Percentiles rank a stretch among this genome's conserved stretches.
These are phyloP conservation scores for Rosa multiflora DNA, from an alignment of 306 rosid genomes.

Conservation along the genomic window DNA sequence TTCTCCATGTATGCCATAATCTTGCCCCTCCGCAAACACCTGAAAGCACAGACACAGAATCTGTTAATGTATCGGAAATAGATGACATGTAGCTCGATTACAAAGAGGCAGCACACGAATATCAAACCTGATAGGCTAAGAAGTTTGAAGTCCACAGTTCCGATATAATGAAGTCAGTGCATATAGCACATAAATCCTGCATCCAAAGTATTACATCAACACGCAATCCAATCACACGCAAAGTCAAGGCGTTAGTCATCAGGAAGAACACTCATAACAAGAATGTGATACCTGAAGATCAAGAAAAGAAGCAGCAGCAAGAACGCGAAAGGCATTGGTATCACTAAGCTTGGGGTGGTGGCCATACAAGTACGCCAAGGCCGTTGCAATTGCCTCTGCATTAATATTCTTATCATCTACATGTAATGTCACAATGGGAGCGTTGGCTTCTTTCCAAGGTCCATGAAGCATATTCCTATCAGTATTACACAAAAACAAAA, in stretches of 20 bases:
- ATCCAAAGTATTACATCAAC: conserved; percentile 2
- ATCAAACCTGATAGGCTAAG: conserved; percentile 86
- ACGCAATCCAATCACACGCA: conserved; percentile 16
- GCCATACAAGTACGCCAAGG: conserved; percentile 90
- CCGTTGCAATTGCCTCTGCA: conserved; percentile 79
- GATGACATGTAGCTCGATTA: conserved; percentile 7
- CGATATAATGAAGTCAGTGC: conserved; percentile 92
- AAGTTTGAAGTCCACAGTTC: conserved; percentile 97
- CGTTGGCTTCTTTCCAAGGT: conserved; percentile 98
- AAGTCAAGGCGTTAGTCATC: neutral
- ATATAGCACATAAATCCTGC: conserved; percentile 94
- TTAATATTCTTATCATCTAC: conserved; percentile 92
- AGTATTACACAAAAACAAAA: conserved; percentile 10
- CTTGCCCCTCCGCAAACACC: conserved; percentile 97
- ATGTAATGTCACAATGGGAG: conserved; percentile 66
- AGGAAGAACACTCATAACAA: neutral
- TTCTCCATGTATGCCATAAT: conserved; percentile 92
- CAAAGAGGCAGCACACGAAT: conserved; percentile 37
- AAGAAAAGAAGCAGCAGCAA: conserved; percentile 97
- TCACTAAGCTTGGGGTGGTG: conserved; percentile 92
- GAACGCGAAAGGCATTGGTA: conserved; percentile 89
- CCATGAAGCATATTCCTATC: conserved; percentile 98
- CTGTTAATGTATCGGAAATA: conserved; percentile 23
- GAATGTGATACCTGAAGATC: conserved; percentile 80
- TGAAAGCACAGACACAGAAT: conserved; percentile 35